These are phyloP conservation scores for Hylodesmum podocarpum DNA, from an alignment of 306 rosid genomes.

Conservation along the genomic window DNA sequence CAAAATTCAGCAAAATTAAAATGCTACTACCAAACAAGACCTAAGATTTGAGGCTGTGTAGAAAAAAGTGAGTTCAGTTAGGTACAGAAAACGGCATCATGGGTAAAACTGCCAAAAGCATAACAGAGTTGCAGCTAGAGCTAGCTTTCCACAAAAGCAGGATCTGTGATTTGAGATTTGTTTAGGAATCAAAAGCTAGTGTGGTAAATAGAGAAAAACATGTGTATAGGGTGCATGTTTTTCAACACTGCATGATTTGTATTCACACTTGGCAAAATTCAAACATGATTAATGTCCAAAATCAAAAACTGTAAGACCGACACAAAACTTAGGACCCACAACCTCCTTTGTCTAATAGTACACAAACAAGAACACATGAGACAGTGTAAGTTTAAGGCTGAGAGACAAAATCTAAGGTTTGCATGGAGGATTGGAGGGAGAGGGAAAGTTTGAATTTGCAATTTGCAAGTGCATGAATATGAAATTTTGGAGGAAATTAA, in stretches of 20 bases:
- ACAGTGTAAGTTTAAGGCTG: neutral
- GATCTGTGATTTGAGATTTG: neutral
- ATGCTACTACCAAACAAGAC: neutral
- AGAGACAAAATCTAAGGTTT: neutral
- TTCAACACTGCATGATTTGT: slow-evolving; percentile 5
- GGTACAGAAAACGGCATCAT: neutral
- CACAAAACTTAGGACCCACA: slow-evolving; percentile 41
- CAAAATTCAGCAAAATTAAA: neutral
- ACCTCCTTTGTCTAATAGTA: neutral
- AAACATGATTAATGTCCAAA: slow-evolving; percentile 2
- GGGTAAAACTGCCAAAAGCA: neutral
- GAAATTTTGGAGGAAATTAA: neutral
- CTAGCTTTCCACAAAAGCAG: neutral
- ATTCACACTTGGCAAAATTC: slow-evolving; percentile 14
- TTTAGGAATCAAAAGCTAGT: slow-evolving; percentile 6
- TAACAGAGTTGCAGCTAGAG: slow-evolving; percentile 6
- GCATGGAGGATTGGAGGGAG: slow-evolving; percentile 23
- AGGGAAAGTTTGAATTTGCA: neutral
- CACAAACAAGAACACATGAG: neutral
- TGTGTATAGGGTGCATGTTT: neutral
- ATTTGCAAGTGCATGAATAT: neutral
- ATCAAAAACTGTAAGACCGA: slow-evolving; percentile 6
- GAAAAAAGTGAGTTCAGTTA: neutral
- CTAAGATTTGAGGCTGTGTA: neutral
- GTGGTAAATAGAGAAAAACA: neutral